A percentile compares a stretch with the other conserved stretches of the same genome.
Evolutionary conservation across 2,329 filamentous ascomycete genomes (phyloP).

Genomic region (Sporothrix inflata): DNA sequence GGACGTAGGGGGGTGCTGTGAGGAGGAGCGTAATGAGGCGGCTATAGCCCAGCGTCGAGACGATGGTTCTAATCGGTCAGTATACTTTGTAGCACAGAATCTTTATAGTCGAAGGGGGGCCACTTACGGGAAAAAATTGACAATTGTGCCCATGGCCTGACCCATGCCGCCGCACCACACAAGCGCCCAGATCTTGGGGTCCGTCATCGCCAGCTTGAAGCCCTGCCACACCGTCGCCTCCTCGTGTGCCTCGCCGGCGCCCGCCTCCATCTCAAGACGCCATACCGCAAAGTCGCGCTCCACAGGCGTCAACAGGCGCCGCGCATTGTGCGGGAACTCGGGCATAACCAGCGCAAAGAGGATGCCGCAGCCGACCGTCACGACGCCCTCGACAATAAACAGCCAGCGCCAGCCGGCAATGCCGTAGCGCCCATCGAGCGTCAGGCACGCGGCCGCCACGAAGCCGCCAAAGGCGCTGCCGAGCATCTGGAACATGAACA

Average conservation of each 20-base stretch:
- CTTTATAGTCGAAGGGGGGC: no score
- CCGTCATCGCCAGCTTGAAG: constrained; percentile 29
- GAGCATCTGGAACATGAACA: constrained; percentile 24
- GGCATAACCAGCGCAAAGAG: constrained; percentile 66
- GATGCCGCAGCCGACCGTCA: constrained; percentile 58
- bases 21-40: constrained; percentile 48
- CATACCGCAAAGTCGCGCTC: constrained; percentile 42
- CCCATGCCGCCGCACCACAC: constrained; percentile 38
- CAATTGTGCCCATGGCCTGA: constrained; percentile 44
- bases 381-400: constrained; percentile 57
- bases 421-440: constrained; percentile 57
- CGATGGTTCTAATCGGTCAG: constrained; percentile 36
- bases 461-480: constrained; percentile 43
- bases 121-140: constrained; percentile 37
- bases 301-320: constrained; percentile 38
- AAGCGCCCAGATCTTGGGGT: constrained; percentile 28
- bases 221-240: constrained; percentile 37
- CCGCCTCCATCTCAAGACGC: constrained; percentile 42
- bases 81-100: not conserved
- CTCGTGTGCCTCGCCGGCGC: constrained; percentile 45
- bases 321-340: constrained; percentile 49
- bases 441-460: constrained; percentile 54
- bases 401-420: constrained; percentile 52
- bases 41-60: constrained; percentile 41
- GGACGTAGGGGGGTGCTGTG: constrained; percentile 16